These are phyloP conservation scores for Margaritispora aquatica DNA, from an alignment of 495 filamentous ascomycete species.

Conservation along the genomic window DNA sequence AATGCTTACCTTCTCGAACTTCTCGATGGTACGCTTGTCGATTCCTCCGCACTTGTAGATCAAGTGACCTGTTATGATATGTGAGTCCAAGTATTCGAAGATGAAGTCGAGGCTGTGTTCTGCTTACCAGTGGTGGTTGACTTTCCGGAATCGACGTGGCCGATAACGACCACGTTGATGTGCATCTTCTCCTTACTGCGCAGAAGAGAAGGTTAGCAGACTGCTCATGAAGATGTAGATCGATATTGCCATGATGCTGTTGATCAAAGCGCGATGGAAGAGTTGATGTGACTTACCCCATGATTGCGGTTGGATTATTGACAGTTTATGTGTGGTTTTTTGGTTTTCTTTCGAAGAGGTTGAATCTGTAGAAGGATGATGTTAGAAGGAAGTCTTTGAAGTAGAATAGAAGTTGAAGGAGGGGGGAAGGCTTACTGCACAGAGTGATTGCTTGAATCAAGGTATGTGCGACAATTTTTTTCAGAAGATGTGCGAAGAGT, in stretches of 20 bases:
- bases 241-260: conserved; percentile 8
- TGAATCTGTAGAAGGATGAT: conserved; percentile 11
- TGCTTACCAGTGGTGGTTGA: conserved; percentile 83
- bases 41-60: conserved; percentile 99
- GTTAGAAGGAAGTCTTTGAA: conserved; percentile 9
- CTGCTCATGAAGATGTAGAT: conserved; percentile 4
- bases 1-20: conserved; percentile 95
- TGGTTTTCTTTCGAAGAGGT: conserved; percentile 11
- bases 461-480: conserved; percentile 22
- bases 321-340: conserved; percentile 15
- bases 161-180: conserved; percentile 90
- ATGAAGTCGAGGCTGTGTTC: background rate
- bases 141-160: conserved; percentile 99
- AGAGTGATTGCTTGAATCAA: conserved; percentile 28
- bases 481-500: background rate
- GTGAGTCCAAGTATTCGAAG: conserved; percentile 11
- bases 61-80: conserved; percentile 59
- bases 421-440: conserved; percentile 20
- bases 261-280: conserved; percentile 5
- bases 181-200: conserved; percentile 74
- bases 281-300: conserved; percentile 23
- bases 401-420: background rate
- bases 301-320: conserved; percentile 22
- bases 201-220: conserved; percentile 14
- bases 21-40: conserved; percentile 99